Evolutionary conservation across 116 monocot genomes (phyloP).

Genomic region (Trichopus zeylanicus): DNA sequence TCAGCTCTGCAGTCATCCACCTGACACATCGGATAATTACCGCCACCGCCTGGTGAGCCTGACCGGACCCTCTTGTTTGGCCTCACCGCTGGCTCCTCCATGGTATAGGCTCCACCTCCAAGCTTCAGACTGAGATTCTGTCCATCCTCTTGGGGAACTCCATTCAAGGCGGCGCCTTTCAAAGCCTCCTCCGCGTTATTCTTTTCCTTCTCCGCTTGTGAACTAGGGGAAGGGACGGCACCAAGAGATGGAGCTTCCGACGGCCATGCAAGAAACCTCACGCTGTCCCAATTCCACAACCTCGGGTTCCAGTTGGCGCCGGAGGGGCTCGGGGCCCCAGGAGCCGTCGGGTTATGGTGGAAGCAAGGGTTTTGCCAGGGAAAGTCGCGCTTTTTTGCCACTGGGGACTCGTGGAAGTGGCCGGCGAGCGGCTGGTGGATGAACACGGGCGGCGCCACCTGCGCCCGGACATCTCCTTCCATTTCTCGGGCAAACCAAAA

Average conservation of each 20-base stretch:
- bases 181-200: constrained; percentile 9
- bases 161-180: constrained; percentile 9
- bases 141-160: constrained; percentile 18
- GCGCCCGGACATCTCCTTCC: constrained; percentile 72
- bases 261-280: constrained; percentile 44
- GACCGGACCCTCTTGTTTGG: constrained; percentile 65
- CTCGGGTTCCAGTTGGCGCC: constrained; percentile 54
- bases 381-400: constrained; percentile 58
- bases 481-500: constrained; percentile 10
- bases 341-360: constrained; percentile 10
- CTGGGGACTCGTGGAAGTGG: constrained; percentile 41
- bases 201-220: constrained; percentile 1
- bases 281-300: constrained; percentile 80
- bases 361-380: constrained; percentile 30
- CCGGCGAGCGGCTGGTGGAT: constrained; percentile 38
- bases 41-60: constrained; percentile 45
- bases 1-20: constrained; percentile 85
- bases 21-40: constrained; percentile 72
- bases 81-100: constrained; percentile 35
- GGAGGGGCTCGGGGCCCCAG: constrained; percentile 1
- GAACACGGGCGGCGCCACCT: constrained; percentile 69
- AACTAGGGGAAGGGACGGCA: background rate
- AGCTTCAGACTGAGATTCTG: constrained; percentile 51
- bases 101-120: constrained; percentile 30
- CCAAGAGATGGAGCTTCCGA: constrained; percentile 7